Evolutionary conservation across 1,284 basidiomycete genomes (phyloP).

Genomic region (Lignosus rhinocerotis): DNA sequence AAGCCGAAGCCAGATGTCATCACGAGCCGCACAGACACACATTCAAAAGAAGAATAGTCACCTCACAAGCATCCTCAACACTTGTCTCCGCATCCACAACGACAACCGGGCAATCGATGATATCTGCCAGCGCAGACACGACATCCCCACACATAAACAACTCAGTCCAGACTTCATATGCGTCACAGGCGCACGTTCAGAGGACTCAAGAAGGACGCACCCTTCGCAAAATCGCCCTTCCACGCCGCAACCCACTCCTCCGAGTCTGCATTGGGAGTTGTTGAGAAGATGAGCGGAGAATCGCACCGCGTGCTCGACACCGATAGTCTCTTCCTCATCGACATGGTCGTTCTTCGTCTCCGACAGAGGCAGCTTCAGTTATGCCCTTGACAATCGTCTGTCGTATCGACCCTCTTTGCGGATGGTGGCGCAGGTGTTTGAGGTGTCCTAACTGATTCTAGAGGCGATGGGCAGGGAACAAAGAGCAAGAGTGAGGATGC

Average conservation of each 20-base stretch:
- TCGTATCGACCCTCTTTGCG: neutral
- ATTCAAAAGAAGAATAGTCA: conserved; percentile 33
- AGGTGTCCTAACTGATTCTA: neutral
- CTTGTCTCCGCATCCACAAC: conserved; percentile 63
- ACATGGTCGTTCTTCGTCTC: conserved; percentile 17
- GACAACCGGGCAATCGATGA: conserved; percentile 66
- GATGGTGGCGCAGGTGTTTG: neutral
- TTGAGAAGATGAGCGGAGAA: conserved; percentile 32
- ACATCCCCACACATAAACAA: neutral
- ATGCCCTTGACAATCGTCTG: neutral
- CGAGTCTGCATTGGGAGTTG: conserved; percentile 42
- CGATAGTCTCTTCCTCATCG: conserved; percentile 36
- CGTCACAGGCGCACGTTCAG: neutral
- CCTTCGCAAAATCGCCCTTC: conserved; percentile 54
- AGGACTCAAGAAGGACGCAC: conserved; percentile 33
- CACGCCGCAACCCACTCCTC: conserved; percentile 62
- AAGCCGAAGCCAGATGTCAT: neutral
- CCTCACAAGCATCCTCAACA: conserved; percentile 81
- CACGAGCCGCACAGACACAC: neutral
- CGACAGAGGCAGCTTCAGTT: neutral
- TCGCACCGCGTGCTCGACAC: conserved; percentile 36
- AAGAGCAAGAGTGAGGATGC: conserved; percentile 2
- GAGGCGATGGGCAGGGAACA: neutral
- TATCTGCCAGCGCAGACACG: conserved; percentile 40
- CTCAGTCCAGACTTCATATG: neutral